These are phyloP conservation scores for Saturnispora ahearnii DNA, from an alignment of 805 yeast species.

Conservation along the genomic window DNA sequence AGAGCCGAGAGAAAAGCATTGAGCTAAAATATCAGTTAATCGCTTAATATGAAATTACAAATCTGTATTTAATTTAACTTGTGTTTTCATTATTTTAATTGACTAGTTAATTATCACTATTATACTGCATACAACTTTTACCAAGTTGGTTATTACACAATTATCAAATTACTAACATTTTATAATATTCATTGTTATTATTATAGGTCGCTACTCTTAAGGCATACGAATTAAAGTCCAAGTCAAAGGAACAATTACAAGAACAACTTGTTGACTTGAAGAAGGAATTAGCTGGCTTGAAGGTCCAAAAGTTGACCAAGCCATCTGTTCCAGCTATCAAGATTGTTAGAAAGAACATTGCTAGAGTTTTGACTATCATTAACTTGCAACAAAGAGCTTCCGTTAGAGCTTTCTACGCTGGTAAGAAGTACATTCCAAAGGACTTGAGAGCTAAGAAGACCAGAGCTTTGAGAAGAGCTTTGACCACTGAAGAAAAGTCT, in stretches of 20 bases:
- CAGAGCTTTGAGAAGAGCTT: conserved; percentile 98
- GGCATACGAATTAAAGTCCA: conserved; percentile 93
- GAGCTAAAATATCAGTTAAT: too few species aligned
- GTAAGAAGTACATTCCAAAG: conserved; percentile 94
- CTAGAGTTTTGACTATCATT: conserved; percentile 94
- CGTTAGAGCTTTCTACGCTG: conserved; percentile 90
- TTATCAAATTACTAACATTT: background rate
- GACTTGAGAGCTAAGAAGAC: conserved; percentile 99
- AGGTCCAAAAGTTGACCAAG: conserved; percentile 89
- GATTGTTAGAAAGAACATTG: conserved; percentile 97
- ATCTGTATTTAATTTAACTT: too few species aligned
- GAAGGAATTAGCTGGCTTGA: conserved; percentile 91
- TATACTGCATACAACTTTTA: too few species aligned
- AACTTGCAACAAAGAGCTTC: conserved; percentile 93
- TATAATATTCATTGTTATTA: background rate
- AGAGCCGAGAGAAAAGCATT: too few species aligned
- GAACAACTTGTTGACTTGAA: conserved; percentile 89
- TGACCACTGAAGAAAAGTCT: conserved; percentile 79
- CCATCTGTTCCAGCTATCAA: conserved; percentile 93
- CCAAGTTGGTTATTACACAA: too few species aligned
- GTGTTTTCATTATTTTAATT: too few species aligned
- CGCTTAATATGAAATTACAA: too few species aligned
- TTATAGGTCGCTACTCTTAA: conserved; percentile 68
- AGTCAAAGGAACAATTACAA: conserved; percentile 95
- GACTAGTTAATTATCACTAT: too few species aligned